Evolutionary conservation across 1,139 yeast genomes (phyloP).

Genomic region (Kodamaea sp.): DNA sequence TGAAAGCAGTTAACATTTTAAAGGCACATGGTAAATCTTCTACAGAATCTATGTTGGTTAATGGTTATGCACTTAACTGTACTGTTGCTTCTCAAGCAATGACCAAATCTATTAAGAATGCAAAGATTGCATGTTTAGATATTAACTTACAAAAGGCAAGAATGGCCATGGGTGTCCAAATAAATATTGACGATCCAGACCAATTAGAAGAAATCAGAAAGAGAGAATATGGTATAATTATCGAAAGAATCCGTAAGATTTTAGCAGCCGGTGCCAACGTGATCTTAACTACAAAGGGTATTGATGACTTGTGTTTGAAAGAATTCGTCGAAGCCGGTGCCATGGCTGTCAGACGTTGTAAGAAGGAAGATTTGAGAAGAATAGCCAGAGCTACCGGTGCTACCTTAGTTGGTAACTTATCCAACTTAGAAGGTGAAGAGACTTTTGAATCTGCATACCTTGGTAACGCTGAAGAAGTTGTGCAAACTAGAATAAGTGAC

Average conservation of each 20-base stretch:
- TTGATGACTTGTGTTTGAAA: conserved; percentile 93
- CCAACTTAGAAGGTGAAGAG: conserved; percentile 97
- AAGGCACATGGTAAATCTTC: conserved; percentile 97
- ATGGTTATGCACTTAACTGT: conserved; percentile 96
- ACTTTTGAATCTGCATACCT: conserved; percentile 83
- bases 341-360: conserved; percentile 97
- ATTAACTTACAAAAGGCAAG: conserved; percentile 92
- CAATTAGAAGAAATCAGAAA: conserved; percentile 94
- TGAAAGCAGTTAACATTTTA: conserved; percentile 92
- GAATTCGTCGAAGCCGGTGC: conserved; percentile 94
- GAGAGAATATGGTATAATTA: conserved; percentile 86
- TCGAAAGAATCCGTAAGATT: conserved; percentile 85
- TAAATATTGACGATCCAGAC: conserved; percentile 95
- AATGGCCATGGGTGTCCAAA: conserved; percentile 98
- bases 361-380: conserved; percentile 93
- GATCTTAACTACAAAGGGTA: conserved; percentile 94
- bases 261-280: conserved; percentile 95
- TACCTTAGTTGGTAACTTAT: conserved; percentile 77
- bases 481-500: conserved; percentile 88
- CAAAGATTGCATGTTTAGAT: conserved; percentile 91
- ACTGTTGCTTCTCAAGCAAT: conserved; percentile 98
- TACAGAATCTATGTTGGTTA: conserved; percentile 76
- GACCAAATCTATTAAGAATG: conserved; percentile 68
- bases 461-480: conserved; percentile 90
- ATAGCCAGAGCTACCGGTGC: conserved; percentile 99